A percentile compares a stretch with the other conserved stretches of the same genome.
phyloP scores from a whole-genome alignment of 192 early-diverging fungal species.

The Haplosporangium gracile region DNA sequence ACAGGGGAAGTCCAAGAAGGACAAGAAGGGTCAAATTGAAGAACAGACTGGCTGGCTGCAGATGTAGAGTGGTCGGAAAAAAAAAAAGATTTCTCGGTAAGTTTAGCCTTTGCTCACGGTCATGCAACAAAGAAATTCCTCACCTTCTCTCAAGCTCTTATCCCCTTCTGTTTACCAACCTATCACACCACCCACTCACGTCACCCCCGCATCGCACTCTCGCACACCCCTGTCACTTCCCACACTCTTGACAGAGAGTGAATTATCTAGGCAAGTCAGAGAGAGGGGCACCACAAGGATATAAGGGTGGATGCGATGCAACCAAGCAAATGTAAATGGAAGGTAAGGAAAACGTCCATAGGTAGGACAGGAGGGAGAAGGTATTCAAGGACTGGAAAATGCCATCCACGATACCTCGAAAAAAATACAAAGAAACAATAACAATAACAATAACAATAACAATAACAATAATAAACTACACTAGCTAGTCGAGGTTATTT shows the following conservation, averaged over 20 bases:
- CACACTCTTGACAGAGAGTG: background rate
- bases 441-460: background rate
- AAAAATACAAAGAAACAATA: background rate
- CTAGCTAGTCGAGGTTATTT: background rate
- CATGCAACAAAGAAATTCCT: slow-evolving; percentile 45
- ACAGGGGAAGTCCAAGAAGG: no score
- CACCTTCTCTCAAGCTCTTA: slow-evolving; percentile 13
- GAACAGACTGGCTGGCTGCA: background rate
- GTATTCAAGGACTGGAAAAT: background rate
- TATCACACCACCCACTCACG: background rate
- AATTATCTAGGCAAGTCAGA: background rate
- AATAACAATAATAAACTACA: background rate
- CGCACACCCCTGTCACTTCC: no score
- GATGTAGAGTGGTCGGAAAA: background rate
- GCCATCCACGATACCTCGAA: background rate
- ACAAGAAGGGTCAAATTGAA: no score
- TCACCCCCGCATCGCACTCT: background rate
- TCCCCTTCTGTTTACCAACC: background rate
- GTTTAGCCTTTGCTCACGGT: background rate
- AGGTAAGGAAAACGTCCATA: background rate
- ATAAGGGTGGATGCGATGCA: background rate
- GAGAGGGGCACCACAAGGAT: background rate
- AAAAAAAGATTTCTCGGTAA: slow-evolving; percentile 37
- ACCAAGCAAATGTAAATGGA: background rate
- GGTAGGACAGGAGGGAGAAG: background rate